Evolutionary conservation across 2,329 filamentous ascomycete species (phyloP).

Genomic region (Trichoderma lentiforme): DNA sequence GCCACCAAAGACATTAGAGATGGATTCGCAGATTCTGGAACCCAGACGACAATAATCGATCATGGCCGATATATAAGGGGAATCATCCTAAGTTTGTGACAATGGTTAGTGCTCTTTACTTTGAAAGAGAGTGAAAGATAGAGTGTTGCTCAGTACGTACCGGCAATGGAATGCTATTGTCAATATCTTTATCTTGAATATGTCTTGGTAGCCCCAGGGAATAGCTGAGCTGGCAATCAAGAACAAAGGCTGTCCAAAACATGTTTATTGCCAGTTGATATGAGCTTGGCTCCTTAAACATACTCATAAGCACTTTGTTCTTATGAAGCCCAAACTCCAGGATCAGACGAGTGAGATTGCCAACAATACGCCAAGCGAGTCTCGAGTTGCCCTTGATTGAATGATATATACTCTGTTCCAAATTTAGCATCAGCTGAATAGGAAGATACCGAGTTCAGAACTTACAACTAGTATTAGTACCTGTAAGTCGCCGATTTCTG

Average conservation of each 20-base stretch:
- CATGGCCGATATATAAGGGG: background rate
- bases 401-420: background rate
- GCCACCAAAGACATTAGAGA: background rate
- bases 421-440: background rate
- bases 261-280: background rate
- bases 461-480: background rate
- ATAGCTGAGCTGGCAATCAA: background rate
- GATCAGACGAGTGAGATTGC: background rate
- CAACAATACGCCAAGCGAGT: background rate
- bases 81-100: background rate
- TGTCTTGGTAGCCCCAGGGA: background rate
- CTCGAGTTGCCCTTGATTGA: background rate
- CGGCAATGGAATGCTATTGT: background rate
- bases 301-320: background rate
- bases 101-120: background rate
- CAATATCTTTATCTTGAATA: background rate
- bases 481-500: background rate
- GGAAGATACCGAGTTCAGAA: background rate
- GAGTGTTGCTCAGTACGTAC: background rate
- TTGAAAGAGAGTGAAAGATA: background rate
- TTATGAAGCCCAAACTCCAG: background rate
- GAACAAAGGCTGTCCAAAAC: background rate
- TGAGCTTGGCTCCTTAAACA: background rate
- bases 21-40: background rate
- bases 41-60: background rate